Conservation (phyloP, 352 stramenopile species). For the Pythium vanterpoolii region DNA sequence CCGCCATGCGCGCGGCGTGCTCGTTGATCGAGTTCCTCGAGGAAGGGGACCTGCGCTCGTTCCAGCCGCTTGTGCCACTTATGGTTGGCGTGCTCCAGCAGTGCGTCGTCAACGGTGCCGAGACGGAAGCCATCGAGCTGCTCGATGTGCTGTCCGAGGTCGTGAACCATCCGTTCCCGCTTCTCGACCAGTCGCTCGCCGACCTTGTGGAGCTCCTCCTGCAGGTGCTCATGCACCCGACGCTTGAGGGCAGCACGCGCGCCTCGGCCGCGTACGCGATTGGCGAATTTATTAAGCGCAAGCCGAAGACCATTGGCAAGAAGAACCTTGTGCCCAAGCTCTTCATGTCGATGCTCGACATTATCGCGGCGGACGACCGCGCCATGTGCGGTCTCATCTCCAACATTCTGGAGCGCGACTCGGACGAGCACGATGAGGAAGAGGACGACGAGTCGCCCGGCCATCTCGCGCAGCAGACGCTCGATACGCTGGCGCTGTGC, state of each 20-base stretch:
- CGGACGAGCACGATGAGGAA: constrained; percentile 56
- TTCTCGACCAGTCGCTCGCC: constrained; percentile 77
- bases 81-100: constrained; percentile 87
- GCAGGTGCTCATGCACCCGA: constrained; percentile 73
- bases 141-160: constrained; percentile 86
- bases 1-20: constrained; percentile 77
- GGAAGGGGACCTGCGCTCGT: constrained; percentile 62
- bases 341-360: constrained; percentile 85
- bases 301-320: constrained; percentile 88
- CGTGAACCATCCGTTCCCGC: constrained; percentile 78
- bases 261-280: constrained; percentile 79
- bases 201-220: constrained; percentile 82
- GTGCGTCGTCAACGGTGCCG: constrained; percentile 72
- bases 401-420: constrained; percentile 72
- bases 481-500: constrained; percentile 79
- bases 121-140: constrained; percentile 83
- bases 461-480: constrained; percentile 80
- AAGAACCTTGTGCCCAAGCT: constrained; percentile 79
- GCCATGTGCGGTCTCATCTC: constrained; percentile 83
- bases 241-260: constrained; percentile 75
- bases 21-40: constrained; percentile 81
- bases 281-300: constrained; percentile 86
- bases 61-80: constrained; percentile 73
- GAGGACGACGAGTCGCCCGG: constrained; percentile 63
- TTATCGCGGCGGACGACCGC: constrained; percentile 69